Conservation (phyloP, 2,329 filamentous ascomycete species). For the Aspergillus alliaceus region DNA sequence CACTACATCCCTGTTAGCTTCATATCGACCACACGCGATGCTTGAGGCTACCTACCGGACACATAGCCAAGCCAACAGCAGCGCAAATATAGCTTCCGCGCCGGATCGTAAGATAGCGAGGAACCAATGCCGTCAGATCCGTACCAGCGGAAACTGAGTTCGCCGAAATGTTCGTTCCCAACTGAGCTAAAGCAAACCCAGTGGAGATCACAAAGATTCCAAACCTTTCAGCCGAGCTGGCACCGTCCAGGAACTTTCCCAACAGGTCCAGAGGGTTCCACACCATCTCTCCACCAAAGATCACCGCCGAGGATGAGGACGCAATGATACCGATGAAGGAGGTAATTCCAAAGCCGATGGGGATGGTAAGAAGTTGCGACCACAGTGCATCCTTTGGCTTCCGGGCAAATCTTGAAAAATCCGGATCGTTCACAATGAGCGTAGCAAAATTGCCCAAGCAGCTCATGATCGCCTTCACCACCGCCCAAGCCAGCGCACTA, state of each 20-base stretch:
- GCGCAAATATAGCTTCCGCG: slow-evolving; percentile 87
- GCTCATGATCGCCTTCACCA: slow-evolving; percentile 83
- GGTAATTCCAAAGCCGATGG: slow-evolving; percentile 70
- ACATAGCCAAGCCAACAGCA: slow-evolving; percentile 76
- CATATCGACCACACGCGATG: not conserved
- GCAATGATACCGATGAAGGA: slow-evolving; percentile 84
- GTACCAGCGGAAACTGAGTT: slow-evolving; percentile 83
- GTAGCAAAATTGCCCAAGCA: slow-evolving; percentile 90
- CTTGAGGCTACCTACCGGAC: slow-evolving; percentile 56
- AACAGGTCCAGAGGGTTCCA: slow-evolving; percentile 74
- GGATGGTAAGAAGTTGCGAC: slow-evolving; percentile 76
- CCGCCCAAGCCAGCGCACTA: slow-evolving; percentile 72
- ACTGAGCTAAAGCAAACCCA: slow-evolving; percentile 74
- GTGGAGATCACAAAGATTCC: slow-evolving; percentile 72
- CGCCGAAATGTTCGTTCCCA: slow-evolving; percentile 84
- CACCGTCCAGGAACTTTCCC: slow-evolving; percentile 66
- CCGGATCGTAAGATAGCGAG: slow-evolving; percentile 79
- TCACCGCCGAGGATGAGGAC: slow-evolving; percentile 64
- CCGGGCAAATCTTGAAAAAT: slow-evolving; percentile 79
- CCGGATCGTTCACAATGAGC: slow-evolving; percentile 75
- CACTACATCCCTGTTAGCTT: slow-evolving; percentile 28
- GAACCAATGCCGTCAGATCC: slow-evolving; percentile 77
- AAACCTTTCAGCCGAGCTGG: slow-evolving; percentile 67
- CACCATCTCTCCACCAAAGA: slow-evolving; percentile 62
- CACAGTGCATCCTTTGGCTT: slow-evolving; percentile 76